phyloP scores from a whole-genome alignment of 495 filamentous ascomycete genomes.

The Letharia lupina region DNA sequence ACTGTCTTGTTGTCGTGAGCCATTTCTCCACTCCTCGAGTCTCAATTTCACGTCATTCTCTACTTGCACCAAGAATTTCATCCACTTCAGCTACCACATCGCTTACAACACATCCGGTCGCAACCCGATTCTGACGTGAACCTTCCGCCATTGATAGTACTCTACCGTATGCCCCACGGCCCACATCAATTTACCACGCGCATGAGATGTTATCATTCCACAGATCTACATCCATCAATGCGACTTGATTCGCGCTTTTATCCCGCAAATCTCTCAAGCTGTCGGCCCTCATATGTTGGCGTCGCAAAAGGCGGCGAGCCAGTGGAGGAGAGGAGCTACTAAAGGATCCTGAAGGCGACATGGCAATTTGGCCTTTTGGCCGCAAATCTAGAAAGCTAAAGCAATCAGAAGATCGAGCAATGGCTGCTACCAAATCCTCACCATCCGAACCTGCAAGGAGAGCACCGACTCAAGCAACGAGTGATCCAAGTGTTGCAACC shows the following conservation, averaged over 20 bases:
- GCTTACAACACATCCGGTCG: conserved; percentile 16
- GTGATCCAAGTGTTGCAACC: conserved; percentile 25
- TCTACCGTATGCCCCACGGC: background rate
- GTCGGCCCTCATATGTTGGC: conserved; percentile 29
- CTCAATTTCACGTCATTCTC: background rate
- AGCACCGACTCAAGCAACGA: conserved; percentile 22
- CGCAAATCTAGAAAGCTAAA: conserved; percentile 45
- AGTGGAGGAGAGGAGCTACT: conserved; percentile 28
- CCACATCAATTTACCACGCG: conserved; percentile 6
- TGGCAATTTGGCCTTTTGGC: conserved; percentile 75
- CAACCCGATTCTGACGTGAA: conserved; percentile 10
- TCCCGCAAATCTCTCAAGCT: conserved; percentile 23
- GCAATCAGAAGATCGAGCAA: conserved; percentile 35
- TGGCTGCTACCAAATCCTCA: conserved; percentile 32
- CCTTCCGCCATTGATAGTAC: conserved; percentile 5
- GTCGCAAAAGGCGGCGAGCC: conserved; percentile 26
- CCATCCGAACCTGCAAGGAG: conserved; percentile 27
- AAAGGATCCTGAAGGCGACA: conserved; percentile 34
- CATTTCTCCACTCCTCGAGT: background rate
- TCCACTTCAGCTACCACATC: conserved; percentile 9
- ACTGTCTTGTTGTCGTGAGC: background rate
- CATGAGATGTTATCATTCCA: conserved; percentile 13
- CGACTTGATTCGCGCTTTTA: conserved; percentile 20
- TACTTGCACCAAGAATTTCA: background rate
- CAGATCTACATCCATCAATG: conserved; percentile 12